A percentile compares a stretch with the other conserved stretches of the same genome.
Conservation (phyloP, 768 basidiomycete species). For the Auricularia heimuer region DNA sequence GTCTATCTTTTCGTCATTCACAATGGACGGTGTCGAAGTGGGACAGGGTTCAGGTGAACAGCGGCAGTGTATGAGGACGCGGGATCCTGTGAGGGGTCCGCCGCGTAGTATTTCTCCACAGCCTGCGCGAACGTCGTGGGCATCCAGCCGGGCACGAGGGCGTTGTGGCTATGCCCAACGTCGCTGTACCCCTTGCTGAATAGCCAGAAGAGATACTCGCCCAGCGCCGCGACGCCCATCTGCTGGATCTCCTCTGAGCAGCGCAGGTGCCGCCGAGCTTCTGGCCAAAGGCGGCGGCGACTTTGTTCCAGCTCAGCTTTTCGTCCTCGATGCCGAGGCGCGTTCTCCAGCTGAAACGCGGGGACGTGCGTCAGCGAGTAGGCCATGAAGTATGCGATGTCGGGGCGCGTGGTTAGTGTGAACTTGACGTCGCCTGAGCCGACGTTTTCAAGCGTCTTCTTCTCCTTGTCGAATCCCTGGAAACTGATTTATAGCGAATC, state of each 20-base stretch:
- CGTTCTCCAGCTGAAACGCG: background rate
- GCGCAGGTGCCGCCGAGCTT: background rate
- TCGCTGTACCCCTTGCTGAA: background rate
- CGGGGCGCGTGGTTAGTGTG: conserved; percentile 12
- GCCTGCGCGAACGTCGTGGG: background rate
- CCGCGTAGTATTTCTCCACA: background rate
- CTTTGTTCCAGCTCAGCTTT: background rate
- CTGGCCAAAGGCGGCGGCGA: background rate
- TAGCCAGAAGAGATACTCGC: background rate
- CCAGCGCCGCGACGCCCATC: background rate
- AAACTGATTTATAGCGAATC: background rate
- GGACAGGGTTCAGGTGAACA: too few species aligned
- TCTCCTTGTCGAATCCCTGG: conserved; percentile 10
- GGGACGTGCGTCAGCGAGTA: conserved; percentile 9
- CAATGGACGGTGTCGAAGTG: too few species aligned
- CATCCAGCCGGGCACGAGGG: background rate
- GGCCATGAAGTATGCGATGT: conserved; percentile 13
- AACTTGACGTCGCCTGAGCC: conserved; percentile 9
- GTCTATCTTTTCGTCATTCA: too few species aligned
- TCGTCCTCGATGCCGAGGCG: background rate
- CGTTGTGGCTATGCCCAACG: background rate
- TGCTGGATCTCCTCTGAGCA: background rate
- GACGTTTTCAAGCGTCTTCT: conserved; percentile 10
- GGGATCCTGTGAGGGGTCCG: too few species aligned
- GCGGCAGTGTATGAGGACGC: too few species aligned